Percentiles rank a stretch among this genome's conserved stretches.
These are phyloP conservation scores for Meyerozyma sp. DNA, from an alignment of 1,139 yeast genomes.

Conservation along the genomic window DNA sequence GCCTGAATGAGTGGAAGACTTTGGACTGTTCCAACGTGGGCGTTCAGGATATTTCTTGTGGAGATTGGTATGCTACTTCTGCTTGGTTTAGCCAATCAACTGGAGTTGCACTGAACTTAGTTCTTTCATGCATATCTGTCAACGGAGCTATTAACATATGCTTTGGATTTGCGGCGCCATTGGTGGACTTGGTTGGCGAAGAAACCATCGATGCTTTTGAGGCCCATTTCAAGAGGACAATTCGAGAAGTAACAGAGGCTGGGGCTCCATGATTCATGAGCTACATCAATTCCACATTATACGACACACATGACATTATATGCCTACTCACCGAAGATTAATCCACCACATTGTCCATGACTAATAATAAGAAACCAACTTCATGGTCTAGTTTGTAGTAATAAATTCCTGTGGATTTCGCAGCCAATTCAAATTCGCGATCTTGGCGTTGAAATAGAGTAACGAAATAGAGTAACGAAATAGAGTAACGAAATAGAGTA, in stretches of 20 bases:
- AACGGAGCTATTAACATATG: background rate
- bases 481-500: too few relatives aligned
- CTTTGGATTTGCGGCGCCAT: background rate
- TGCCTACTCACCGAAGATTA: too few relatives aligned
- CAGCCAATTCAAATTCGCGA: too few relatives aligned
- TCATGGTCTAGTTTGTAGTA: too few relatives aligned
- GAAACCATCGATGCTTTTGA: background rate
- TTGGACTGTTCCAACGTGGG: slow-evolving; percentile 29
- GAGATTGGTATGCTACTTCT: slow-evolving; percentile 15
- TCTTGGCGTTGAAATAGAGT: too few relatives aligned
- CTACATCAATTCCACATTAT: too few relatives aligned
- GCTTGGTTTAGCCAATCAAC: slow-evolving; percentile 22
- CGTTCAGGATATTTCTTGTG: slow-evolving; percentile 4
- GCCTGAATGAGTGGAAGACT: slow-evolving; percentile 9
- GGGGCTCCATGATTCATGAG: background rate
- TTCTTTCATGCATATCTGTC: slow-evolving; percentile 11
- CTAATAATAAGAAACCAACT: too few relatives aligned
- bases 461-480: too few relatives aligned
- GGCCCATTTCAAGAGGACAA: background rate
- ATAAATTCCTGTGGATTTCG: too few relatives aligned
- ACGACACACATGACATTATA: too few relatives aligned
- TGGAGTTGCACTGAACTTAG: slow-evolving; percentile 17
- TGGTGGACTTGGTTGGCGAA: background rate
- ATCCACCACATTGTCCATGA: too few relatives aligned
- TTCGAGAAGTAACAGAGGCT: background rate